phyloP scores from a whole-genome alignment of 2,329 filamentous ascomycete species.

The Cytospora mali region DNA sequence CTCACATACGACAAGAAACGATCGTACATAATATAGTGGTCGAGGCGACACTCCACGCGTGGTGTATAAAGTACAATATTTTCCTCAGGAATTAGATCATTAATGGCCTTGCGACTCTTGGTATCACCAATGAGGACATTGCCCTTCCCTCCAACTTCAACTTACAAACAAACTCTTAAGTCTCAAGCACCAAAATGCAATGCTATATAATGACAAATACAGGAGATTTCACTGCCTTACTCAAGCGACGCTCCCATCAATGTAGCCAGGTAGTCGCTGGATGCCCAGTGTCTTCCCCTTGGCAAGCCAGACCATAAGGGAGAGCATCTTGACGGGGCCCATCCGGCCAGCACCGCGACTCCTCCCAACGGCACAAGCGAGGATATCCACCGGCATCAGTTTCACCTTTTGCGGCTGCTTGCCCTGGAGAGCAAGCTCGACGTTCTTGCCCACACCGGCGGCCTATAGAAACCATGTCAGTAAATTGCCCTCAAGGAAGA shows the following conservation, averaged over 20 bases:
- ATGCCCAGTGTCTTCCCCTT: constrained; percentile 56
- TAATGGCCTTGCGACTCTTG: constrained; percentile 6
- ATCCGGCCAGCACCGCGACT: constrained; percentile 53
- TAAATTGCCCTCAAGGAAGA: background rate
- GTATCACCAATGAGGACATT: background rate
- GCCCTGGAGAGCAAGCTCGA: constrained; percentile 50
- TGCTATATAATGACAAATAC: background rate
- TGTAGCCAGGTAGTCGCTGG: constrained; percentile 48
- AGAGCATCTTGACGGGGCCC: constrained; percentile 52
- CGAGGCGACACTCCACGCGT: background rate
- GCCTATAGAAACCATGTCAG: constrained; percentile 37
- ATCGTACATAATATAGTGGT: constrained; percentile 10
- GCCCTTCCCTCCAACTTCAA: background rate
- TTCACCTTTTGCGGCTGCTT: constrained; percentile 49
- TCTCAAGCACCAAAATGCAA: background rate
- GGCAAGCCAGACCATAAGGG: constrained; percentile 51
- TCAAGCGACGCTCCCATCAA: constrained; percentile 52
- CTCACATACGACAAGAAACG: background rate
- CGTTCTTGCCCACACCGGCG: constrained; percentile 55
- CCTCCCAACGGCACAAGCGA: constrained; percentile 53
- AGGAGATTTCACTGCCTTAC: background rate
- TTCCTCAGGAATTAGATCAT: background rate
- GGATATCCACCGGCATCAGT: constrained; percentile 51
- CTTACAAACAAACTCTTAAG: background rate
- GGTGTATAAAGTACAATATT: background rate